Evolutionary conservation across 306 rosid genomes (phyloP).

Genomic region (Glycyrrhiza uralensis): DNA sequence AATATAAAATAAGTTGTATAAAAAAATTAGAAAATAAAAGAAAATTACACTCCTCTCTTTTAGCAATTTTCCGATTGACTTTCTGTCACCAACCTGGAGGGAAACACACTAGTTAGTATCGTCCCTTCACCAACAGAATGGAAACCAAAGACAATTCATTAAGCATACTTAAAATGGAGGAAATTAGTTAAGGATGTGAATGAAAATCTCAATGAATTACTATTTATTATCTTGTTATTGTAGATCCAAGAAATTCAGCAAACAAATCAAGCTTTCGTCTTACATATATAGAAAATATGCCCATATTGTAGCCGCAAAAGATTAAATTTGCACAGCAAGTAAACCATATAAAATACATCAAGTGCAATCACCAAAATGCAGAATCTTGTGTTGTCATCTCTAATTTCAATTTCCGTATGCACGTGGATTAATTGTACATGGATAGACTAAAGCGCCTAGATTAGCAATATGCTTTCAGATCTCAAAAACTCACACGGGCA

Average conservation of each 20-base stretch:
- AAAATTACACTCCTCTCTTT: too few relatives aligned
- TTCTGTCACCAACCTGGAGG: too few relatives aligned
- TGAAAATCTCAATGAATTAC: background rate
- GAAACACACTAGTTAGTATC: too few relatives aligned
- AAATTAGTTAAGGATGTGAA: background rate
- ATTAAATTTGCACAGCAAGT: background rate
- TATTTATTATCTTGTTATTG: background rate
- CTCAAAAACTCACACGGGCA: slow-evolving; percentile 11
- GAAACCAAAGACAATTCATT: background rate
- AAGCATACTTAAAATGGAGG: background rate
- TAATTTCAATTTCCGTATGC: slow-evolving; percentile 7
- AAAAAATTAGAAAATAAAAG: too few relatives aligned
- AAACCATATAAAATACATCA: background rate
- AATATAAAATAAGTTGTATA: too few relatives aligned
- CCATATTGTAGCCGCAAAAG: background rate
- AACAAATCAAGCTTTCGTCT: background rate
- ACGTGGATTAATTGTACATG: slow-evolving; percentile 20
- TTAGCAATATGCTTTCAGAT: background rate
- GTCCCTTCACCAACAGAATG: too few relatives aligned
- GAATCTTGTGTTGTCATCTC: background rate
- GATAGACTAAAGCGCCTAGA: slow-evolving; percentile 21
- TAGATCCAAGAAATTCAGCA: background rate
- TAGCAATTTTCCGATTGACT: too few relatives aligned
- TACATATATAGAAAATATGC: background rate
- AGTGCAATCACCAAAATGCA: background rate